Conservation (phyloP, 495 filamentous ascomycete genomes). For the Penicillium cataractarum region DNA sequence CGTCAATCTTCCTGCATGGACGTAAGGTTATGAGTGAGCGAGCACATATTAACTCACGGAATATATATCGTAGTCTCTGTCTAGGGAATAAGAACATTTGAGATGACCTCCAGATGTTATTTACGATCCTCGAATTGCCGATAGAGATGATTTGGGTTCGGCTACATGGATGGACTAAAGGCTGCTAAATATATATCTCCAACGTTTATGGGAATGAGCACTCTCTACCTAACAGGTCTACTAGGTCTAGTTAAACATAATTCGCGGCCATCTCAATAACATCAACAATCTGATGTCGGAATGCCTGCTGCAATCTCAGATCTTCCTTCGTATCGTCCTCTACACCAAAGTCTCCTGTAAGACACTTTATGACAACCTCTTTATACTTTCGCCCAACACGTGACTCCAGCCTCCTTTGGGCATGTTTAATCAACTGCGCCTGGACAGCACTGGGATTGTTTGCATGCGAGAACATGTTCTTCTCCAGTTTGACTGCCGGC, state of each 20-base stretch:
- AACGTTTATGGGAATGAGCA: no score
- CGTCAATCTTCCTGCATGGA: no score
- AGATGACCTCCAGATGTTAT: no score
- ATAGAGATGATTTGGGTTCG: no score
- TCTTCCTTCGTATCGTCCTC: conserved; percentile 12
- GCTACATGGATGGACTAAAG: no score
- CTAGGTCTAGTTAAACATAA: conserved; percentile 1
- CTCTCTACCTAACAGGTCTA: no score
- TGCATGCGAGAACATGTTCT: neutral
- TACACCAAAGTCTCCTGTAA: conserved; percentile 1
- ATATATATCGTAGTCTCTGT: no score
- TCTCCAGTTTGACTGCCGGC: conserved; percentile 6
- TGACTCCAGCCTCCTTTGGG: conserved; percentile 2
- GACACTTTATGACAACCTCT: conserved; percentile 6
- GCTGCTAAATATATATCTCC: no score
- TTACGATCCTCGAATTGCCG: no score
- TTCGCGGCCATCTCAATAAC: conserved; percentile 8
- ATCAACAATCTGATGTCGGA: conserved; percentile 8
- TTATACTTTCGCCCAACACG: conserved; percentile 5
- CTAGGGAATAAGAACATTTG: no score
- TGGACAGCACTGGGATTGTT: conserved; percentile 1
- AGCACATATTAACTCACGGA: neutral
- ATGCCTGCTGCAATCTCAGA: conserved; percentile 1
- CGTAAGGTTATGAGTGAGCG: neutral
- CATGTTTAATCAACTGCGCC: conserved; percentile 6